Evolutionary conservation across 2,329 filamentous ascomycete species (phyloP).

Genomic region (Ophiostoma sp.): DNA sequence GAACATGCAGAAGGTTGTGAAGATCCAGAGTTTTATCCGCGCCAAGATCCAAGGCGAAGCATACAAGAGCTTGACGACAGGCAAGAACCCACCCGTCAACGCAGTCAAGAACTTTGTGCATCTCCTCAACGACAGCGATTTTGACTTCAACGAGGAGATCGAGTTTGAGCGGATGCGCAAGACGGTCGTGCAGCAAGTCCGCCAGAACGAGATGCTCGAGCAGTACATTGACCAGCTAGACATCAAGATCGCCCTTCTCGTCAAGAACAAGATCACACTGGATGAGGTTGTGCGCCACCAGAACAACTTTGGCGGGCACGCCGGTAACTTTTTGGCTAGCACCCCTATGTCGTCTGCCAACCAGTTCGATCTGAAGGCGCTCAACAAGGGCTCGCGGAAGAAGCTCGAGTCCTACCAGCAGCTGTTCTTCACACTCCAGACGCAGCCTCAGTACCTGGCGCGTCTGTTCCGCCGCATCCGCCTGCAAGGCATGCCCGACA

Average conservation of each 20-base stretch:
- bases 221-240: conserved; percentile 98
- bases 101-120: conserved; percentile 98
- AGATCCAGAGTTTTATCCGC: conserved; percentile 94
- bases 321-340: conserved; percentile 74
- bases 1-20: conserved; percentile 99
- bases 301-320: conserved; percentile 84
- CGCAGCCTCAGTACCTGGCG: conserved; percentile 89
- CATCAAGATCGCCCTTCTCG: conserved; percentile 95
- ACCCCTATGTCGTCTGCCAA: conserved; percentile 83
- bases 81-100: conserved; percentile 92
- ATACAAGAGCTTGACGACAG: conserved; percentile 92
- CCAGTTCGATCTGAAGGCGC: conserved; percentile 90
- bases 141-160: conserved; percentile 97
- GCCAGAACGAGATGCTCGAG: conserved; percentile 93
- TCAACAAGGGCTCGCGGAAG: conserved; percentile 93
- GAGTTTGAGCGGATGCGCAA: conserved; percentile 94
- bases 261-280: conserved; percentile 99
- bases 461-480: conserved; percentile 78
- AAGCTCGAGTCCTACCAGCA: conserved; percentile 97
- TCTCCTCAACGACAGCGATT: conserved; percentile 93
- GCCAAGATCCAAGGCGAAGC: conserved; percentile 95
- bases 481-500: conserved; percentile 78
- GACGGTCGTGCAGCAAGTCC: conserved; percentile 93
- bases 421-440: conserved; percentile 94
- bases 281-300: conserved; percentile 97